Conservation (phyloP, 2,329 filamentous ascomycete genomes). For the Fusarium anguioides region DNA sequence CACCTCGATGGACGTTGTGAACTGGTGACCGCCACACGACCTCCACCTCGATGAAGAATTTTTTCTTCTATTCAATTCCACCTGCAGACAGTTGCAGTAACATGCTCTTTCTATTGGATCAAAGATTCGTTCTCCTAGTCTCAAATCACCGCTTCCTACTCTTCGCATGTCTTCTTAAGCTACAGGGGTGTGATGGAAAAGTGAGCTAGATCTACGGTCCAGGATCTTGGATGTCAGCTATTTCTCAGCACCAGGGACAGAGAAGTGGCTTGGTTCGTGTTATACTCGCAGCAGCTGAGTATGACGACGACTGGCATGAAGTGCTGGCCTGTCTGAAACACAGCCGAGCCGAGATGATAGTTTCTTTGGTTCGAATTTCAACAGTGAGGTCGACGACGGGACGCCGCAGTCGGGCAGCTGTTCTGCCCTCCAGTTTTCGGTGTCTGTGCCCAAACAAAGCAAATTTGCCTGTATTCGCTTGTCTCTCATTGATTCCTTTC, state of each 20-base stretch:
- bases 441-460: conserved; percentile 40
- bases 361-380: conserved; percentile 11
- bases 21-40: conserved; percentile 40
- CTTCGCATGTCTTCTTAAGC: conserved; percentile 14
- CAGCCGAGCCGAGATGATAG: conserved; percentile 7
- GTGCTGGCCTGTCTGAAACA: conserved; percentile 9
- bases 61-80: conserved; percentile 24
- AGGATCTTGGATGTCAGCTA: conserved; percentile 35
- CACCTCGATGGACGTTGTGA: conserved; percentile 40
- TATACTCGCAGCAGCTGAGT: conserved; percentile 1
- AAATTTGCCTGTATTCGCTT: conserved; percentile 1
- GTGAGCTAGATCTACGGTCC: conserved; percentile 45
- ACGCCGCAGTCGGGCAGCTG: conserved; percentile 8
- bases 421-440: neutral
- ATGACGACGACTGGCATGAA: conserved; percentile 6
- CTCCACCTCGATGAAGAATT: conserved; percentile 45
- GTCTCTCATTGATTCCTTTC: conserved; percentile 1
- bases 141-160: conserved; percentile 26
- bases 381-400: conserved; percentile 16
- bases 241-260: conserved; percentile 11
- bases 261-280: conserved; percentile 4
- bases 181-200: conserved; percentile 38
- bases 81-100: conserved; percentile 19
- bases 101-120: conserved; percentile 22
- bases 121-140: conserved; percentile 19